These are phyloP conservation scores for Eimeria maxima DNA, from an alignment of 169 alveolate species.

Conservation along the genomic window DNA sequence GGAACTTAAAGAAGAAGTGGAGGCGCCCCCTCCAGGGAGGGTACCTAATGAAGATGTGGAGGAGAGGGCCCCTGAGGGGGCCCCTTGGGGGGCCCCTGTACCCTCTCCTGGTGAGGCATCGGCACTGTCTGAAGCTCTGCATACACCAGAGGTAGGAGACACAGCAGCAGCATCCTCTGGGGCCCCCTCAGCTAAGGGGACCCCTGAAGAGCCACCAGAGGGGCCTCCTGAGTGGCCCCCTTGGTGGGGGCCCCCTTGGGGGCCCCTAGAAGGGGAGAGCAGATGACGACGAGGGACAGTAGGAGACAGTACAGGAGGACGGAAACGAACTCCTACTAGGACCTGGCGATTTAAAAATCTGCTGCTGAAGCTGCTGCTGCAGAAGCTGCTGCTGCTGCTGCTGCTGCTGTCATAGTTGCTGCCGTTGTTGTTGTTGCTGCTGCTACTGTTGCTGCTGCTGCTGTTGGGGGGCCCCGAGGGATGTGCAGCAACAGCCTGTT, in stretches of 20 bases:
- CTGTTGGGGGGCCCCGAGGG: background rate
- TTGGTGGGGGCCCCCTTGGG: no score
- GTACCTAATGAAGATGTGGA: background rate
- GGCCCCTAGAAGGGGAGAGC: background rate
- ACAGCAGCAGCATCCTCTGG: background rate
- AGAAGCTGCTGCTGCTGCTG: slow-evolving; percentile 33
- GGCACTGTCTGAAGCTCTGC: background rate
- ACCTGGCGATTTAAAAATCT: background rate
- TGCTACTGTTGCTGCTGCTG: slow-evolving; percentile 9
- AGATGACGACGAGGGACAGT: background rate
- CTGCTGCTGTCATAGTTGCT: slow-evolving; percentile 36
- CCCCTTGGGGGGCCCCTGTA: background rate
- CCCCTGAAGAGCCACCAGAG: slow-evolving; percentile 44
- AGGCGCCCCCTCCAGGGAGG: background rate
- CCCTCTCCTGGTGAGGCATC: slow-evolving; percentile 22
- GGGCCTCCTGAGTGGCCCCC: background rate
- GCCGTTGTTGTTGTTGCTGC: background rate
- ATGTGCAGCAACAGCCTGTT: background rate
- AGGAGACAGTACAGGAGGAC: background rate
- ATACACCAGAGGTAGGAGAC: background rate
- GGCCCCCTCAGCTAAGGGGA: no score
- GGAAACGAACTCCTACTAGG: slow-evolving; percentile 49
- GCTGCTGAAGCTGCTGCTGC: background rate
- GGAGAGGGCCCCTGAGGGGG: no score
- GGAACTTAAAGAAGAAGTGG: no score